Evolutionary conservation across 116 monocot species (phyloP), one percentile per base, ranked within the genome.

Genomic region (Cymodocea nodosa): DNA sequence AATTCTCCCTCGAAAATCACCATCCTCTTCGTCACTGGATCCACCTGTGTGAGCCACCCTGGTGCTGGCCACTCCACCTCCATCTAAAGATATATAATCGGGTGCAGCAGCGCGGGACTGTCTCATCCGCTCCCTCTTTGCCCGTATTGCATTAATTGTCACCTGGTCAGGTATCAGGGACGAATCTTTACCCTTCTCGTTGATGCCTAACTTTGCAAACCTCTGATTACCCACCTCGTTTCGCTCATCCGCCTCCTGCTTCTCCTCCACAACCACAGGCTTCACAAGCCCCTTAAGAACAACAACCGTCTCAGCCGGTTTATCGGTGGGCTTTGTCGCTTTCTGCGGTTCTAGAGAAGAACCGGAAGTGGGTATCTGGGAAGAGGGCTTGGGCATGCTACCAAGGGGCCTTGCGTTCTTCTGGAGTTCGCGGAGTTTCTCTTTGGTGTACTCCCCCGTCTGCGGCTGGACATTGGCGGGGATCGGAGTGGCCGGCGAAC

Each of bases 401-500:
- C 89, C 82, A n/a, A 98, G 89, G 5, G 86, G 74, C 19, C 89
- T 76, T 34, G 99, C 82, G 69, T 99, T 99, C 77, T 99, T 99
- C 72, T 86, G 92, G n/a, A 99, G 91, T 84, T 86, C 92, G 8
- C 68, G 84, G 18, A 92, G 80, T 64, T 67, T 72, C 75, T 99
- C 99, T 56, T 81, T 81, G 23, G 99, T 92, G 81, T 99, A 99
- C 68, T 92, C 89, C 0, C 99, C 99, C 2, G 86, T 72, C 68
- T 92, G 89, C 1, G 99, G 84, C 67, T 86, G 89, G 36, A 92
- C 77, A 61, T 78, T 88, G 71, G 92, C 89, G 3, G 88, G 74
- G 19, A 82, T 64, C 23, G 79, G 30, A 68, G 78, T 53, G 22
- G 23, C 49, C 17, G 72, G 17, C 4, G 63, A 4, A 11, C 58